Base-by-base conservation (phyloP, 495 filamentous ascomycete species). In the Penicillium herquei region DNA sequence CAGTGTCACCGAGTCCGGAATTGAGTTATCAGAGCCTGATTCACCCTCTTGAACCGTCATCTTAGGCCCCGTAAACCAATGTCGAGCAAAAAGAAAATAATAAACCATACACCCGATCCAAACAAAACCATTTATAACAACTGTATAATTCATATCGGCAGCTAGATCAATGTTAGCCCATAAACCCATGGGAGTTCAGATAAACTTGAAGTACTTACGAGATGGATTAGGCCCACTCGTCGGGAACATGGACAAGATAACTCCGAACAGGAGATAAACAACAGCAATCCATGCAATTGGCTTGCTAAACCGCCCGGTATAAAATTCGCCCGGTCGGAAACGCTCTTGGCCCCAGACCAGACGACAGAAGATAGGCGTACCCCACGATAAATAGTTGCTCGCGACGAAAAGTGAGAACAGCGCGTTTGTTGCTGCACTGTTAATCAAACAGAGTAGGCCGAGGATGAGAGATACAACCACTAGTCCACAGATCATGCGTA, bases 21-120 rank as follows among this genome's bases (percentile, higher is more conserved):
- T n/a, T 8, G 21, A 49, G 37, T 35, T 59, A 2, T 55, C 46
- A 7, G 56, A 56, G 18, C 12, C 33, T 0, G 55, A 55, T 3
- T 49, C 7, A 56, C 57, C 13, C 30, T 52, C 56, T 55, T 86
- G 77, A 21, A 89, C 70, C 45, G 89, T 90, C 61, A 88, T 82
- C 59, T 83, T 83, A 0, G 88, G 88, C 1, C 88, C 88, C 37
- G 85, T 86, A 61, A 88, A 91, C 87, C 87, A 90, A 57, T 84
- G 84, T 11, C 75, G 74, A 0, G 87, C 87, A 34, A 82, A 81
- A 0, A 89, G 65, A 64, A 82, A 79, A 64, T 87, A 88, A 63
- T 88, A 89, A 11, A 67, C n/a, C 59, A 86, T 67, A 6, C 80
- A 75, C 0, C 83, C 83, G 12, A 77, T 58, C 86, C 85, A 88